These are phyloP conservation scores for Suillus subalutaceus DNA, from an alignment of 768 basidiomycete genomes.

Conservation along the genomic window DNA sequence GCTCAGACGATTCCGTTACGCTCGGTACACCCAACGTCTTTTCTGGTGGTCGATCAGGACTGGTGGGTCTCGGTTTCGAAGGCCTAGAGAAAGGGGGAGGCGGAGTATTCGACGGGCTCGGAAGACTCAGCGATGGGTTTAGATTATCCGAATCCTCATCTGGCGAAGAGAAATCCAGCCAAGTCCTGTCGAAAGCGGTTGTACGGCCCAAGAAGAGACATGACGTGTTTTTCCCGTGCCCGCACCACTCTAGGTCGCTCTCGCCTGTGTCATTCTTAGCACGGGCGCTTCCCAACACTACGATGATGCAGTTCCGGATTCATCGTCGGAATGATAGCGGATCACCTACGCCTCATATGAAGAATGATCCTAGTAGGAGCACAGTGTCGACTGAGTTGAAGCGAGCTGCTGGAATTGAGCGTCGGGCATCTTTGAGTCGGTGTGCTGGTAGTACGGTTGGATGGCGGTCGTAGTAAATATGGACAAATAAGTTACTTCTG, in stretches of 20 bases:
- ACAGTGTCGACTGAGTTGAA: conserved; percentile 36
- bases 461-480: conserved; percentile 22
- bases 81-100: conserved; percentile 30
- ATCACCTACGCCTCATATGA: conserved; percentile 26
- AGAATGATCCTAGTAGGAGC: conserved; percentile 19
- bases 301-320: conserved; percentile 16
- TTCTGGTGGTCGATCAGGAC: not conserved
- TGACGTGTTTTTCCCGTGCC: conserved; percentile 34
- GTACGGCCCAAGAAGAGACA: conserved; percentile 24
- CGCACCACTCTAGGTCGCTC: conserved; percentile 1
- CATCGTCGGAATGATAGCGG: conserved; percentile 17
- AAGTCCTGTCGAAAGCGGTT: conserved; percentile 17
- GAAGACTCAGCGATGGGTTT: conserved; percentile 32
- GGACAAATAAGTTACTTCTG: conserved; percentile 9
- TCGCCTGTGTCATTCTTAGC: conserved; percentile 16
- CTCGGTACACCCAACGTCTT: not conserved
- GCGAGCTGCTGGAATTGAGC: conserved; percentile 28
- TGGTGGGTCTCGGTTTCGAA: conserved; percentile 30
- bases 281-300: conserved; percentile 9
- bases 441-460: not conserved
- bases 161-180: not conserved
- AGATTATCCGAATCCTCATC: conserved; percentile 8
- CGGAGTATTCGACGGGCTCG: conserved; percentile 30
- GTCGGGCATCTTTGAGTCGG: conserved; percentile 25
- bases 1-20: not conserved